Base-by-base conservation (phyloP, 345 rosid species). In the Ricinus communis region DNA sequence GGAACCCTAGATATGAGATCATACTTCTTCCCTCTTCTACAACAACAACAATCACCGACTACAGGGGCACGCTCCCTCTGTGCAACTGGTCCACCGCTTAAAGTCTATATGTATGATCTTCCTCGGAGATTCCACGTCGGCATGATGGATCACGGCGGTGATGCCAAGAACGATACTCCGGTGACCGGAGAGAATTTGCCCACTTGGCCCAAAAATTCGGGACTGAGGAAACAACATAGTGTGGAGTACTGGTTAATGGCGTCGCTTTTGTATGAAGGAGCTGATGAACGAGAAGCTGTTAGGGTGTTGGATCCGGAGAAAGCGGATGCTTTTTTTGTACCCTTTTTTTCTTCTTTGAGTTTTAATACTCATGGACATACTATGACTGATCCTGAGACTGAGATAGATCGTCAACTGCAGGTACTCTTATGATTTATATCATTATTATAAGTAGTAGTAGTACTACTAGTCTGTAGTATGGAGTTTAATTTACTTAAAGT, bases 221-320 rank as follows among this genome's bases (percentile, higher is more conserved):
- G 97, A 43, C 58, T 92, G 47, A 81, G 82, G 75, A 72, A 72
- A 82, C 97, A 95, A 78, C 98, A 95, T 64, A 92, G 98, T 58
- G 92, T 89, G 55, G 99, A 95, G 88, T 95, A 95, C 65, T 95
- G 99, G 99, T 69, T 95, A 64, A 87, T 92, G 97, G 97, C 87
- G 14, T 95, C 98, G 62, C 92, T 95, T 51, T 76, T 95, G 74
- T 66, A 82, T 45, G 83, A 67, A 0, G 91, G 82, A 0, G 68
- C 30, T 0, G 83, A 68, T 13, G 84, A 69, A 33, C 82, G 77
- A 43, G 97, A 90, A 77, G 95, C 86, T 22, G 80, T 90, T 69
- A 87, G 98, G 93, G 97, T 91, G 78, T 83, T 79, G 82, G 97
- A 92, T 89, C 98, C 98, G 52, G 96, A 92, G 40, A 60, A n/a